Evolutionary conservation across 352 stramenopile species (phyloP).

Genomic region (Blastocystis sp.): DNA sequence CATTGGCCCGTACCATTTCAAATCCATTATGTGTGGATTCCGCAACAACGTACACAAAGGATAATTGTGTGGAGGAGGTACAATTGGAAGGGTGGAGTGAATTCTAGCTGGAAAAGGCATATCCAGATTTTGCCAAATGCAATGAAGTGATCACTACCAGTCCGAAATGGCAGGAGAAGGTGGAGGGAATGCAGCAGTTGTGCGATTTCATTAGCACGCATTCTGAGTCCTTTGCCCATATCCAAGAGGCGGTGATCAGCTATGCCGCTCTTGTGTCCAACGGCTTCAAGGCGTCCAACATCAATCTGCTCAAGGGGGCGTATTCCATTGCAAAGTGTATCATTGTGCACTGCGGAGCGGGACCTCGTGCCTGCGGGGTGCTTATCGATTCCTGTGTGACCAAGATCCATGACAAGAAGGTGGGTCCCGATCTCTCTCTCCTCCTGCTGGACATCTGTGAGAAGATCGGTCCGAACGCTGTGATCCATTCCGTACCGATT

Average conservation of each 20-base stretch:
- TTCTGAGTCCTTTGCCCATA: conserved; percentile 16
- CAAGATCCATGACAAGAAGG: conserved; percentile 63
- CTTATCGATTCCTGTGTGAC: conserved; percentile 12
- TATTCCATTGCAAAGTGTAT: conserved; percentile 23
- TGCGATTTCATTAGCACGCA: not conserved
- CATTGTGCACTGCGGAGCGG: conserved; percentile 22
- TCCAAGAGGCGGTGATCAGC: conserved; percentile 37
- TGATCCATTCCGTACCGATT: not conserved
- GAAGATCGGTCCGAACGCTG: conserved; percentile 45
- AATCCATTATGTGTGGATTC: conserved; percentile 42
- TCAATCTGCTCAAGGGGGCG: conserved; percentile 49
- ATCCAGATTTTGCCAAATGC: conserved; percentile 26
- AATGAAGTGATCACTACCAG: conserved; percentile 37
- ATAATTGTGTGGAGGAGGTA: conserved; percentile 34
- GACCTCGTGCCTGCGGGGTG: conserved; percentile 8
- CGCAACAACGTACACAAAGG: conserved; percentile 41
- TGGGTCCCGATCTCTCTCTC: conserved; percentile 6
- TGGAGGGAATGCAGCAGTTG: conserved; percentile 40
- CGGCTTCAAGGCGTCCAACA: conserved; percentile 56
- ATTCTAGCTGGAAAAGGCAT: conserved; percentile 9
- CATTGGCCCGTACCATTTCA: not conserved
- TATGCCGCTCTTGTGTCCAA: conserved; percentile 35
- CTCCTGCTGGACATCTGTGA: conserved; percentile 22
- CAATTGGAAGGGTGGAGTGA: not conserved
- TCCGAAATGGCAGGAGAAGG: conserved; percentile 58